These are phyloP conservation scores for Oryza meridionalis DNA, from an alignment of 176 grass and related monocot genomes.

Conservation along the genomic window DNA sequence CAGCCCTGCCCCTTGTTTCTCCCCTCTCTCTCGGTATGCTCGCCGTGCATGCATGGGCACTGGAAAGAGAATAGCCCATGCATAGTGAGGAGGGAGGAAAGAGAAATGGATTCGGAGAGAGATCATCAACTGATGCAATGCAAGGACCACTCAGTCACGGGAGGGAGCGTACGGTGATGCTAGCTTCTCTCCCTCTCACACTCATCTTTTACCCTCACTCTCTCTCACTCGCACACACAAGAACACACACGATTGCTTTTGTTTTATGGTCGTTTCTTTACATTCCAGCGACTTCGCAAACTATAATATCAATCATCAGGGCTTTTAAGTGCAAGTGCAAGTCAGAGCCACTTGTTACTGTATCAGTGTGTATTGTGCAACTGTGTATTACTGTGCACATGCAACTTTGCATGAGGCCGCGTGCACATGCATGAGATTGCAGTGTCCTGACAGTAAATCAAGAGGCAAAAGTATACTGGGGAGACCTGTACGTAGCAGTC, in stretches of 20 bases:
- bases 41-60: conserved; percentile 26
- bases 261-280: background rate
- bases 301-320: background rate
- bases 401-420: background rate
- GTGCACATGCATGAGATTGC: background rate
- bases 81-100: background rate
- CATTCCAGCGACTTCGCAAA: conserved; percentile 9
- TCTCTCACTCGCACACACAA: background rate
- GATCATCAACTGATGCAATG: background rate
- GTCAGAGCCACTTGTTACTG: background rate
- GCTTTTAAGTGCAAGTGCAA: conserved; percentile 4
- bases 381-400: too few species aligned
- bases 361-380: background rate
- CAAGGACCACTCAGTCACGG: conserved; percentile 63
- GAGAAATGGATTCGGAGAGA: conserved; percentile 19
- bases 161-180: background rate
- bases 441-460: conserved; percentile 8
- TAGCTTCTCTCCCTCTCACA: background rate
- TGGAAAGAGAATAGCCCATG: conserved; percentile 31
- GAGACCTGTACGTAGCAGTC: background rate
- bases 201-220: background rate
- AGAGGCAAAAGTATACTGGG: conserved; percentile 16
- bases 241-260: background rate
- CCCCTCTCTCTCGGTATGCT: background rate
- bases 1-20: background rate